These are phyloP conservation scores for Sphagnum contortum DNA, from an alignment of 225 moss, liverwort and hornwort species.

Conservation along the genomic window DNA sequence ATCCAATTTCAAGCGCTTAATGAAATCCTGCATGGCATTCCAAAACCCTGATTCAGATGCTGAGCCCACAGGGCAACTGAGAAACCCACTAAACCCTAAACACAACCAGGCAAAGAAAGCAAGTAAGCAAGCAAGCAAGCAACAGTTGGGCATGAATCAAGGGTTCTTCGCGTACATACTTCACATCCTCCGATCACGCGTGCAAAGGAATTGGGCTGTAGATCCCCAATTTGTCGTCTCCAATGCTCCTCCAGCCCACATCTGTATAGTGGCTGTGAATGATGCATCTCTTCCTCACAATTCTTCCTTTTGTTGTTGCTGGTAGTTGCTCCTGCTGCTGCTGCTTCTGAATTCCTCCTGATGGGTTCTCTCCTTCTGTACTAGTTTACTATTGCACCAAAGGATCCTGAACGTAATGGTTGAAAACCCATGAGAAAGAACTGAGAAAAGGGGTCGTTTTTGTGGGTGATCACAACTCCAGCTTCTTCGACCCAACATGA, in stretches of 20 bases:
- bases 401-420: too few species aligned
- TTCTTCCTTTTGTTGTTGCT: too few species aligned
- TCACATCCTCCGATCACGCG: slow-evolving; percentile 80
- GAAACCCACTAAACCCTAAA: neutral
- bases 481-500: too few species aligned
- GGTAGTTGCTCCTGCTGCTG: too few species aligned
- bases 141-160: neutral
- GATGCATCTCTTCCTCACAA: slow-evolving; percentile 13
- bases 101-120: slow-evolving; percentile 2
- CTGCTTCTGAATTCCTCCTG: too few species aligned
- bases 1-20: slow-evolving; percentile 52
- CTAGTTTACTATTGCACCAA: too few species aligned
- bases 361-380: too few species aligned
- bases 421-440: too few species aligned
- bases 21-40: slow-evolving; percentile 52
- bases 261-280: slow-evolving; percentile 36
- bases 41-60: neutral
- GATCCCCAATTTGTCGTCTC: slow-evolving; percentile 68
- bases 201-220: slow-evolving; percentile 46
- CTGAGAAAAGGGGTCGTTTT: too few species aligned
- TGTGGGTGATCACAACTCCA: too few species aligned
- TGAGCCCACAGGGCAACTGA: neutral
- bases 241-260: slow-evolving; percentile 71
- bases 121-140: neutral
- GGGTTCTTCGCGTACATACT: slow-evolving; percentile 14